Conservation (phyloP, 2,329 filamentous ascomycete species). For the Leptoxyphium fumago region DNA sequence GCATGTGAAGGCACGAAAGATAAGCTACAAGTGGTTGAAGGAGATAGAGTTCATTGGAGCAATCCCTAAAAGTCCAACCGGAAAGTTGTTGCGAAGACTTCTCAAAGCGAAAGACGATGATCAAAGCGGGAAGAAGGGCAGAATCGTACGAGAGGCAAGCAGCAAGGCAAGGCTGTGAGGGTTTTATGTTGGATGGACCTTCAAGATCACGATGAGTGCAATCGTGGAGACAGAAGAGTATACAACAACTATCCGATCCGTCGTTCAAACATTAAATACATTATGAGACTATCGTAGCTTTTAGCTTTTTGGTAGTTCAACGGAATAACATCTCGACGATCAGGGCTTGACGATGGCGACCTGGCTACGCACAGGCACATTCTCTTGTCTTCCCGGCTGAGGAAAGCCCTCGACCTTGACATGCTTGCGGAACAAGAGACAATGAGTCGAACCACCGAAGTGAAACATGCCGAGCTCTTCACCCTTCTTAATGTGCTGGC, state of each 20-base stretch:
- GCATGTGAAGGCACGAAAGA: conserved; percentile 48
- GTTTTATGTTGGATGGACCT: conserved; percentile 3
- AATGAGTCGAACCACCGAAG: conserved; percentile 60
- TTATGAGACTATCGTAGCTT: too few relatives aligned
- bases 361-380: conserved; percentile 24
- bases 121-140: conserved; percentile 13
- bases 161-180: conserved; percentile 11
- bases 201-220: too few relatives aligned
- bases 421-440: conserved; percentile 48
- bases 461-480: conserved; percentile 67
- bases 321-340: too few relatives aligned
- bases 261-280: too few relatives aligned
- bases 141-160: conserved; percentile 9
- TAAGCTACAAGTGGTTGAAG: conserved; percentile 49
- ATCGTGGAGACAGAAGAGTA: too few relatives aligned
- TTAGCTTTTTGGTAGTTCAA: too few relatives aligned
- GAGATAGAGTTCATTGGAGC: conserved; percentile 48
- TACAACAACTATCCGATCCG: too few relatives aligned
- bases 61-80: conserved; percentile 58
- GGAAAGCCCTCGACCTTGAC: conserved; percentile 30
- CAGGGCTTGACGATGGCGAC: conserved; percentile 19
- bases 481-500: conserved; percentile 52
- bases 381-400: conserved; percentile 17
- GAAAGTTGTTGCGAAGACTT: conserved; percentile 54
- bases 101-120: conserved; percentile 33